Evolutionary conservation across 768 basidiomycete genomes (phyloP).

Genomic region (Leccinum subgranulosum): DNA sequence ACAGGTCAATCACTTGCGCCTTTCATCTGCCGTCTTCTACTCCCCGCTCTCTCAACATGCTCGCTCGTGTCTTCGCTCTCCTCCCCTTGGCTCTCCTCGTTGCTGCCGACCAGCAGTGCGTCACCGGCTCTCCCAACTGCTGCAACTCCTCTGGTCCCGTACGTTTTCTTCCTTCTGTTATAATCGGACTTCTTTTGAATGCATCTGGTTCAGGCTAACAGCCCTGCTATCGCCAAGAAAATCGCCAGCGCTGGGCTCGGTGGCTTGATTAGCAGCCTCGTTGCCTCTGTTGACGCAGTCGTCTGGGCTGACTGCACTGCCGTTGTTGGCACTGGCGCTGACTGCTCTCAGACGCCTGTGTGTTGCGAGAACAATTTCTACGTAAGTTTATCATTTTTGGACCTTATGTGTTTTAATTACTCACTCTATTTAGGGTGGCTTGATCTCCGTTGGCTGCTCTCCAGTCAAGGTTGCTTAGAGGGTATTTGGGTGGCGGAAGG

Average conservation of each 20-base stretch:
- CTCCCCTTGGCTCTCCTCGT: conserved; percentile 15
- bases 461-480: neutral
- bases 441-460: neutral
- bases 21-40: neutral
- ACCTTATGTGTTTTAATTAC: too few relatives aligned
- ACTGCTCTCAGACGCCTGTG: too few relatives aligned
- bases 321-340: too few relatives aligned
- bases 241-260: fast-evolving
- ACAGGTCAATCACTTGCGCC: neutral
- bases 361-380: too few relatives aligned
- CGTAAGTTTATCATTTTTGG: too few relatives aligned
- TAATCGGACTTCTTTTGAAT: neutral
- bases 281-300: neutral
- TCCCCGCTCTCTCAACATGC: conserved; percentile 2
- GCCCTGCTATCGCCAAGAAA: too few relatives aligned
- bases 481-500: too few relatives aligned
- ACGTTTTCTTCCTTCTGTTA: neutral
- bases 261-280: neutral
- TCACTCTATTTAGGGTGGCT: too few relatives aligned
- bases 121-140: conserved; percentile 8
- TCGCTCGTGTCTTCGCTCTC: conserved; percentile 19
- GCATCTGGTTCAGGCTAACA: too few relatives aligned
- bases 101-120: conserved; percentile 11
- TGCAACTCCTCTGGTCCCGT: conserved; percentile 7
- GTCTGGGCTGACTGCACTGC: neutral